phyloP scores from a whole-genome alignment of 345 rosid species.

The Citrus unshiu region DNA sequence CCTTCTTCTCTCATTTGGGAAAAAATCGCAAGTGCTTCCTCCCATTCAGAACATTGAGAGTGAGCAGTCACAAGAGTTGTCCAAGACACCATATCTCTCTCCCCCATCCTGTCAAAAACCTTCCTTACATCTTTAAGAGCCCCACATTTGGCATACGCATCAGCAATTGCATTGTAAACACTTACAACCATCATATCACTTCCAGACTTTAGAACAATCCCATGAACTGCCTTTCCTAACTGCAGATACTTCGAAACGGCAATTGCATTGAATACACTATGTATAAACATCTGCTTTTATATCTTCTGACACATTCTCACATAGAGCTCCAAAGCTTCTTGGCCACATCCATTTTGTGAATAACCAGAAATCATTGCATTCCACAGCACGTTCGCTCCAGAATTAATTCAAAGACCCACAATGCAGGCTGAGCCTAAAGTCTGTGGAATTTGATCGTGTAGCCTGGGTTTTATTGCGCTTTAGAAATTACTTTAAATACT shows the following conservation, averaged over 20 bases:
- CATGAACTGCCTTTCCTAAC: conserved; percentile 34
- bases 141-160: conserved; percentile 45
- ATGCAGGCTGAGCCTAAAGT: too few species aligned
- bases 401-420: conserved; percentile 18
- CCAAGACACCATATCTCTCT: conserved; percentile 57
- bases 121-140: conserved; percentile 34
- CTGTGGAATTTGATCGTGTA: too few species aligned
- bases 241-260: conserved; percentile 24
- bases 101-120: conserved; percentile 45
- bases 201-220: conserved; percentile 33
- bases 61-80: conserved; percentile 57
- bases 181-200: conserved; percentile 8
- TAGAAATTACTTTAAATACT: too few species aligned
- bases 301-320: conserved; percentile 30
- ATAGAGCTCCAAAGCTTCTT: conserved; percentile 32
- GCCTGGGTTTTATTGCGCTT: too few species aligned
- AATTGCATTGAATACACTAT: conserved; percentile 31
- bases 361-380: conserved; percentile 46
- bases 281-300: conserved; percentile 33
- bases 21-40: conserved; percentile 42
- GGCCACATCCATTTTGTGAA: conserved; percentile 14
- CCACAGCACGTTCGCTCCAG: conserved; percentile 31
- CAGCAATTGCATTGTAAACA: conserved; percentile 38
- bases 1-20: conserved; percentile 47
- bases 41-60: conserved; percentile 40